Percentiles rank a stretch among this genome's conserved stretches.
Evolutionary conservation across 2,329 filamentous ascomycete species (phyloP).

Genomic region (Ceratocystis cubensis): DNA sequence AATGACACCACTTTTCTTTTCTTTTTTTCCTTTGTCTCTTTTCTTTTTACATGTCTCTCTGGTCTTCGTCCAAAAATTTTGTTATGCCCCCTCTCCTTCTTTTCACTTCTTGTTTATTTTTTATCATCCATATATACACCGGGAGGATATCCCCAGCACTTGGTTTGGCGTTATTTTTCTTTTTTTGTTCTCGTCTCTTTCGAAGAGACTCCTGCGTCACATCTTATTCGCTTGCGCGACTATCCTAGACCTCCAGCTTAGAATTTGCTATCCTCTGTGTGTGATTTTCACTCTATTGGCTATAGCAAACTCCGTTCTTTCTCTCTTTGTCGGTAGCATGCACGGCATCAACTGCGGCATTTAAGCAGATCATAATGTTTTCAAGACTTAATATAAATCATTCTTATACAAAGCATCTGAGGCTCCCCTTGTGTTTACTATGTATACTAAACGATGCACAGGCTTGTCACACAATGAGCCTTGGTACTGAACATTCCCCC

Average conservation of each 20-base stretch:
- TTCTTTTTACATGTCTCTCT: not conserved
- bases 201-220: not conserved
- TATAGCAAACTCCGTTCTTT: not conserved
- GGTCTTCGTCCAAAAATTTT: not conserved
- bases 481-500: not conserved
- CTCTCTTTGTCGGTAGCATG: slow-evolving; percentile 1
- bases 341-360: not conserved
- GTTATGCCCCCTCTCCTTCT: not conserved
- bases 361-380: slow-evolving; percentile 3
- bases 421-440: not conserved
- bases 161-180: slow-evolving; percentile 6
- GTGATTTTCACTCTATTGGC: not conserved
- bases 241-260: not conserved
- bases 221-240: not conserved
- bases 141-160: slow-evolving; percentile 2
- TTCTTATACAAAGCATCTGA: not conserved
- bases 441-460: not conserved
- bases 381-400: slow-evolving; percentile 9
- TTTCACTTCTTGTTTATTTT: slow-evolving; percentile 10
- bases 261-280: not conserved
- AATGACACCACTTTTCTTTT: not conserved
- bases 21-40: not conserved
- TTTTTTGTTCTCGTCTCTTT: not conserved
- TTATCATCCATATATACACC: not conserved
- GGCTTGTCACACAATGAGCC: not conserved